Evolutionary conservation across 441 rosid genomes (phyloP).

Genomic region (Aleurites moluccanus): DNA sequence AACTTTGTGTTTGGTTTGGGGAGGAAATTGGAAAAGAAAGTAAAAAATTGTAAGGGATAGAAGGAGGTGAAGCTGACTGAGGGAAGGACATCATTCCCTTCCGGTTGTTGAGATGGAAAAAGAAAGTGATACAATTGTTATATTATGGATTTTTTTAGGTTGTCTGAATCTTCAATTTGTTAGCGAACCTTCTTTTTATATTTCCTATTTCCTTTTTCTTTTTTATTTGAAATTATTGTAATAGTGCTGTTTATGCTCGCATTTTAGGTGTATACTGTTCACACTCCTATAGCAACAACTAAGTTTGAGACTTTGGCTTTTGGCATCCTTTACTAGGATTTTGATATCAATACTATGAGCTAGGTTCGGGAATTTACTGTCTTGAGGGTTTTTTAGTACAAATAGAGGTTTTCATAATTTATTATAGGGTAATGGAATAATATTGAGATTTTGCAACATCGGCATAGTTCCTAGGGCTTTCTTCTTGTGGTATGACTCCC

Average conservation of each 20-base stretch:
- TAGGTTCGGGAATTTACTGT: background rate
- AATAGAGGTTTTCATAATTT: background rate
- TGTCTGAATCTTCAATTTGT: background rate
- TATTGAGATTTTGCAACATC: background rate
- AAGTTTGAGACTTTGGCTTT: background rate
- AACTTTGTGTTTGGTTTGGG: background rate
- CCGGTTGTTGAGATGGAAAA: background rate
- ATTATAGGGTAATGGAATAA: background rate
- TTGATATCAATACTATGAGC: background rate
- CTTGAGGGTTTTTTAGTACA: background rate
- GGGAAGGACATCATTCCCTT: background rate
- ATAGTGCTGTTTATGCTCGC: background rate
- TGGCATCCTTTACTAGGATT: background rate
- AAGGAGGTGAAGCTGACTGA: background rate
- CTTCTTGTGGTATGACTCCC: background rate
- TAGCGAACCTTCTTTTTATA: background rate
- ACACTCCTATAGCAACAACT: background rate
- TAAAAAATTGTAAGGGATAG: background rate
- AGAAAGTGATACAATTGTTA: background rate
- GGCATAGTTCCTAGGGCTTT: background rate
- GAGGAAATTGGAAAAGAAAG: background rate
- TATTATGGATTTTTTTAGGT: background rate
- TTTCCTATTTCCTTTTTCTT: background rate
- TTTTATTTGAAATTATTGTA: background rate
- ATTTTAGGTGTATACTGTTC: background rate